A percentile compares a stretch with the other conserved stretches of the same genome.
phyloP scores from a whole-genome alignment of 345 rosid species.

The Aurinia saxatilis region DNA sequence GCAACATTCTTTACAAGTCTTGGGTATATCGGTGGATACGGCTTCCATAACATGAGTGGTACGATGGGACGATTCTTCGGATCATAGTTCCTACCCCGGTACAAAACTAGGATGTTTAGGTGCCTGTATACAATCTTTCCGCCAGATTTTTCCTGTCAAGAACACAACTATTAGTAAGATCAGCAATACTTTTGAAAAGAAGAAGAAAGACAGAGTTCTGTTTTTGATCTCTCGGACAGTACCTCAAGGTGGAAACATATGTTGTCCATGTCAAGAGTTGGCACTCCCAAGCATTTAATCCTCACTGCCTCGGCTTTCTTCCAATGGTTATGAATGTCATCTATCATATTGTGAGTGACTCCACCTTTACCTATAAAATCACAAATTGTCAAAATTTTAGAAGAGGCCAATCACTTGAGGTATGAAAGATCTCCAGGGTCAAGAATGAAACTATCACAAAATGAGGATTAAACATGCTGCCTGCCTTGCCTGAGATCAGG shows the following conservation, averaged over 20 bases:
- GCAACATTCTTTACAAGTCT: slow-evolving; percentile 67
- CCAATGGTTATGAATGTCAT: slow-evolving; percentile 92
- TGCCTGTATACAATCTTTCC: slow-evolving; percentile 59
- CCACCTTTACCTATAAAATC: slow-evolving; percentile 59
- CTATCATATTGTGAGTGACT: slow-evolving; percentile 90
- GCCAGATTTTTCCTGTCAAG: slow-evolving; percentile 69
- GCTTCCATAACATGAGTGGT: slow-evolving; percentile 93
- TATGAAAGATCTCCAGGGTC: not conserved
- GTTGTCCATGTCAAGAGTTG: slow-evolving; percentile 89
- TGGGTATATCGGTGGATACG: slow-evolving; percentile 78
- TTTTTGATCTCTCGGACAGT: not conserved
- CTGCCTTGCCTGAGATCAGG: not conserved
- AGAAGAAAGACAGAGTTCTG: not conserved
- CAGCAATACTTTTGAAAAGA: slow-evolving; percentile 15
- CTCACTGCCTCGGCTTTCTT: slow-evolving; percentile 83
- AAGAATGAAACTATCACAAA: not conserved
- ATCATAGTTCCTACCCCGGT: slow-evolving; percentile 73
- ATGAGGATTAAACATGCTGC: not conserved
- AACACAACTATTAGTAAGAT: slow-evolving; percentile 25
- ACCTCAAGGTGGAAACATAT: slow-evolving; percentile 88
- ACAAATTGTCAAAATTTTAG: not conserved
- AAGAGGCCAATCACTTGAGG: not conserved
- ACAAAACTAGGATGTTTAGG: slow-evolving; percentile 63
- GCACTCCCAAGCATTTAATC: slow-evolving; percentile 89
- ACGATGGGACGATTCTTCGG: slow-evolving; percentile 53